Base-by-base conservation (phyloP, 2,329 filamentous ascomycete species). In the Claviceps purpurea region DNA sequence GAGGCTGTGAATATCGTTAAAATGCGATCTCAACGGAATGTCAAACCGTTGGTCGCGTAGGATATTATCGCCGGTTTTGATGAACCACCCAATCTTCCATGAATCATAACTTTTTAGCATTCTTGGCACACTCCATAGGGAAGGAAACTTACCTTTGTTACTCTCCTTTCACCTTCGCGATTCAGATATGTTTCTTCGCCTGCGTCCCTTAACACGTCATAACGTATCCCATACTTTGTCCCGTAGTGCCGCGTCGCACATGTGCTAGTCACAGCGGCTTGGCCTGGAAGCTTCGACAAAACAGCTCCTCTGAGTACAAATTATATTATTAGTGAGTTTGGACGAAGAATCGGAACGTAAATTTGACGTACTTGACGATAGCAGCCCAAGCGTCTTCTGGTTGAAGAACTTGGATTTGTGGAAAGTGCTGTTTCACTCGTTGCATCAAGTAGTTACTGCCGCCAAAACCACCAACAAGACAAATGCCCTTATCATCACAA, bases 391-490 rank as follows among this genome's bases (percentile, higher is more conserved):
- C 52, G 26, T 51, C 52, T 2, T 49, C 7, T 1, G 49, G 52
- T 18, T 51, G 49, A 2, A 54, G 26, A 10, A 51, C 52, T 5
- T 54, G 10, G 11, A 51, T 54, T 13, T 5, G 5, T 20, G 34
- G 16, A 34, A 54, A 54, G 16, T 37, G 49, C 16, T 30, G 20
- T 13, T 22, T 7, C 11, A 45, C 45, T n/a, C 30, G 20, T 13
- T 49, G 14, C n/a, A 14, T 26, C 45, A 54, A 30, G 40, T 54
- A 54, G 4, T 13, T 18, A n/a, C 40, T 54, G 49, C 52, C 49
- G 5, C 52, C 52, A 11, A 54, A 54, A 7, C 52, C 52, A 11
- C 52, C 49, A 8, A 54, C 52, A 30, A 51, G 42, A 24, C 51
- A 24, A 20, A 54, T 54, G 5, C 49, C 52, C 52, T 54, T 37